Evolutionary conservation across 345 rosid species (phyloP), one percentile per base, ranked within the genome.

Genomic region (Murraya koenigii): DNA sequence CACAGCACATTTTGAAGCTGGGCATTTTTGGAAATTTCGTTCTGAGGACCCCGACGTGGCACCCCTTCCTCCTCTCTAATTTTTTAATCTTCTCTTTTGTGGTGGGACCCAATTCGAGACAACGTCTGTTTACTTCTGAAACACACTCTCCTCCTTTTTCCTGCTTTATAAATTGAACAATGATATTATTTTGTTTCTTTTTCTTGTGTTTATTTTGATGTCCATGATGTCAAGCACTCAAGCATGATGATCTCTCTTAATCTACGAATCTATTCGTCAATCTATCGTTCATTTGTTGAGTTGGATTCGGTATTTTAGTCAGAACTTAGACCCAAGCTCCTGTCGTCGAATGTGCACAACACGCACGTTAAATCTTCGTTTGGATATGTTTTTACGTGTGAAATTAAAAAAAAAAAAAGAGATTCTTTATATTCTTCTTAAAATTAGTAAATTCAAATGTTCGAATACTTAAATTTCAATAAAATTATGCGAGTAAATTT

Each of bases 261-360:
- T 75, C 82, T 64, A 86, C 88, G 88, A 88, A 89, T 89, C 88
- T 81, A 88, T 84, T 82, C 8, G 73, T 83, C 84, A 72, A 82
- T 88, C 85, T 80, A 62, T 62, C 75, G 1, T 72, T 59, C 71
- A 30, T 72, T 78, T 20, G 9, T 69, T 78, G 82, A 84, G 93
- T 85, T 88, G 87, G 88, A 89, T 76, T 79, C 83, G 55, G 83
- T 80, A 78, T 79, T 84, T 36, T 59, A 49, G 83, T 88, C 82
- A 82, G 84, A 84, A 69, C 36, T 75, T 25, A 78, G 80, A 80
- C 82, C 74, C 69, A 86, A 3, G 17, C 83, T 79, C 77, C 59
- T 8, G 44, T 9, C 1, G 11, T 4, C 17, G 70, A 3, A 20
- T 36, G 84, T 30, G 23, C 8, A 6, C 3, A 19, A 30, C 63